These are phyloP conservation scores for Rhizopus stolonifer DNA, from an alignment of 371 early-diverging fungal genomes.

Conservation along the genomic window DNA sequence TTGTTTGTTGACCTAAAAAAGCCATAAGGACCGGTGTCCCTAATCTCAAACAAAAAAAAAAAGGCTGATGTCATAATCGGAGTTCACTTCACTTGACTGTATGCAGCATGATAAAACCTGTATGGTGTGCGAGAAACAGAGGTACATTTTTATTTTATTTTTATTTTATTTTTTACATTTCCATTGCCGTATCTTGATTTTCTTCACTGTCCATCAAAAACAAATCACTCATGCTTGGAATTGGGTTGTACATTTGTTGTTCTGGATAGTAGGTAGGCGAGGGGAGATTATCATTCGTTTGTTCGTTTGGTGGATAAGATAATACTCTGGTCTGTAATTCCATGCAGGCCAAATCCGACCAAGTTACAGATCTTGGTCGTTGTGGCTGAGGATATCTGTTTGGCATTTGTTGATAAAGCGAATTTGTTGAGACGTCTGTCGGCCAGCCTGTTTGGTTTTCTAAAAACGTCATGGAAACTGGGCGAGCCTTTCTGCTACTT, in stretches of 20 bases:
- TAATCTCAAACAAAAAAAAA: too few species aligned
- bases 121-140: too few species aligned
- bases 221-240: conserved; percentile 24
- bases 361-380: not conserved
- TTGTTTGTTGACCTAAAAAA: too few species aligned
- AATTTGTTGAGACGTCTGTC: not conserved
- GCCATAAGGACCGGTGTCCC: too few species aligned
- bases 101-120: too few species aligned
- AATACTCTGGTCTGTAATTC: not conserved
- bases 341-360: not conserved
- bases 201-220: conserved; percentile 17
- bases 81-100: too few species aligned
- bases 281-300: not conserved
- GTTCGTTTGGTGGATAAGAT: not conserved
- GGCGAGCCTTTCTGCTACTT: not conserved
- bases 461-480: conserved; percentile 1
- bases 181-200: not conserved
- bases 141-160: too few species aligned
- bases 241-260: conserved; percentile 13
- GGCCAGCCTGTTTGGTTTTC: not conserved
- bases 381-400: not conserved
- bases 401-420: not conserved
- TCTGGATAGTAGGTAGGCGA: not conserved
- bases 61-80: too few species aligned
- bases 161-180: too few species aligned